Percentiles rank a stretch among this genome's conserved stretches.
These are phyloP conservation scores for Salix brachista DNA, from an alignment of 345 rosid genomes.

Conservation along the genomic window DNA sequence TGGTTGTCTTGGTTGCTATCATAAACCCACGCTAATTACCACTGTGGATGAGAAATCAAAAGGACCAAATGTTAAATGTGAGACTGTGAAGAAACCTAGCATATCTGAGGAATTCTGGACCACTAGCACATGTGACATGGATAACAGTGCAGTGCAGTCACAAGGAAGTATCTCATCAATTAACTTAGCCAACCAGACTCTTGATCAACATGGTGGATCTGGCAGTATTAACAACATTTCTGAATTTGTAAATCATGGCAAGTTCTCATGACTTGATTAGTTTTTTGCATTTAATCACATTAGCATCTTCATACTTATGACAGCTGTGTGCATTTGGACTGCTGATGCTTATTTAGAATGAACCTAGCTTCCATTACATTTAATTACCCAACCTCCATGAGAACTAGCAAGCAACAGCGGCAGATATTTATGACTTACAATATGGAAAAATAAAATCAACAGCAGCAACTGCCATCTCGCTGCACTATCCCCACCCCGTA, in stretches of 20 bases:
- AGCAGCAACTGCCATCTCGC: background rate
- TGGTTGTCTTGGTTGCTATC: slow-evolving; percentile 31
- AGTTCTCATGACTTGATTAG: slow-evolving; percentile 18
- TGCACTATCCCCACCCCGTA: background rate
- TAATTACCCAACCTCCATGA: background rate
- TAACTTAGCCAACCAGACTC: slow-evolving; percentile 21
- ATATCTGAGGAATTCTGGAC: slow-evolving; percentile 28
- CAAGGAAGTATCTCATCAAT: slow-evolving; percentile 32
- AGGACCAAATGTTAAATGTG: background rate
- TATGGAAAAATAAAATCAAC: background rate
- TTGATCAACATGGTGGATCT: slow-evolving; percentile 19
- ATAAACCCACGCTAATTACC: slow-evolving; percentile 15
- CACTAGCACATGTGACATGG: slow-evolving; percentile 33
- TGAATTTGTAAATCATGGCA: slow-evolving; percentile 76
- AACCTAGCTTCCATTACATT: background rate
- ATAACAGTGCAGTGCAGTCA: slow-evolving; percentile 30
- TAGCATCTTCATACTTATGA: background rate
- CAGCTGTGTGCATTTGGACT: background rate
- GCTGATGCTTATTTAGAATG: background rate
- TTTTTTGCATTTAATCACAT: background rate
- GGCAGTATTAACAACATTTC: slow-evolving; percentile 35
- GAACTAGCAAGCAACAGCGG: too few species aligned
- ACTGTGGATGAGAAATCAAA: slow-evolving; percentile 11
- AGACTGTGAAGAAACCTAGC: slow-evolving; percentile 19
- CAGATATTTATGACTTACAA: background rate